Conservation (phyloP, 192 early-diverging fungal species). For the Diversispora eburnea region DNA sequence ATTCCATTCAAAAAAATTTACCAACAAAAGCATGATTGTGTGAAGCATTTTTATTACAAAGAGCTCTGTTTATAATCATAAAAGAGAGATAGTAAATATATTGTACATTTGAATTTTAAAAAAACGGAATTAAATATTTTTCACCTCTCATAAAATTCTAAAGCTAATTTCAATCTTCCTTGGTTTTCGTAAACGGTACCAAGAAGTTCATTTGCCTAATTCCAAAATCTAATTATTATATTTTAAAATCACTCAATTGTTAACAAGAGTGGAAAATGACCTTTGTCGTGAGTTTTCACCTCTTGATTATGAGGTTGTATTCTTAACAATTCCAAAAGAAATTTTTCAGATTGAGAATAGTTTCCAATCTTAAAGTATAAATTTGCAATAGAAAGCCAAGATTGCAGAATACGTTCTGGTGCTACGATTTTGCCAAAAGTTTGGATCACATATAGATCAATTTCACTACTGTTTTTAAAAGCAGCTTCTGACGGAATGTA, state of each 20-base stretch:
- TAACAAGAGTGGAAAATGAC: background rate
- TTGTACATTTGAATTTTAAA: background rate
- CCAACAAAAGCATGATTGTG: slow-evolving; percentile 1
- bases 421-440: background rate
- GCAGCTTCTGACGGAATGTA: background rate
- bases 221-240: background rate
- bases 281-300: background rate
- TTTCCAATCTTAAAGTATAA: slow-evolving; percentile 3
- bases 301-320: background rate
- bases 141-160: slow-evolving; percentile 15
- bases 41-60: background rate
- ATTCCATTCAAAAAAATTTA: background rate
- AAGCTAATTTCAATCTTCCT: background rate
- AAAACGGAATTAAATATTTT: background rate
- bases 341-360: background rate
- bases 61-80: background rate
- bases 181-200: slow-evolving; percentile 2
- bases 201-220: slow-evolving; percentile 5
- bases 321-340: background rate
- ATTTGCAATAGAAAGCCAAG: slow-evolving; percentile 7
- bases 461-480: background rate
- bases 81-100: background rate
- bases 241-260: background rate
- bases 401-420: background rate
- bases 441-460: background rate